phyloP scores from a whole-genome alignment of 306 rosid species.

The Senna siamea region DNA sequence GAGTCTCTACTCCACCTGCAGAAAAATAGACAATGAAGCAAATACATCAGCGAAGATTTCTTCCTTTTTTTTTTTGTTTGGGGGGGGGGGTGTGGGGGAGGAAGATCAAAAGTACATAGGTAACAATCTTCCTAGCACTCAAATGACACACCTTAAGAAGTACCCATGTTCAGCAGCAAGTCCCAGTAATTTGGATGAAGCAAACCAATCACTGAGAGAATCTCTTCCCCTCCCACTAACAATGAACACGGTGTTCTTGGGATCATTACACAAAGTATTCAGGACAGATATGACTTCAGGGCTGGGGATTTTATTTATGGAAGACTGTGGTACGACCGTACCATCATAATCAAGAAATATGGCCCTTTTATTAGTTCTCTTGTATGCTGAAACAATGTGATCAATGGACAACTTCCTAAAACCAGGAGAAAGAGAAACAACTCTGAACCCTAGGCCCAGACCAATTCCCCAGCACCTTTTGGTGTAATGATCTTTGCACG shows the following conservation, averaged over 20 bases:
- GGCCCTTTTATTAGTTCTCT: conserved; percentile 69
- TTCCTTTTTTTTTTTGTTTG: not conserved
- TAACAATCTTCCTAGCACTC: not conserved
- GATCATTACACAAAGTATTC: conserved; percentile 69
- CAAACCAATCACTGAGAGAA: conserved; percentile 73
- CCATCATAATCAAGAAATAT: conserved; percentile 90
- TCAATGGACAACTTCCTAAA: conserved; percentile 72
- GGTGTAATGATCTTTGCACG: conserved; percentile 75
- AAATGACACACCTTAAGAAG: conserved; percentile 69
- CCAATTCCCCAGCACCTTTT: conserved; percentile 89
- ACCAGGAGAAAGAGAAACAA: conserved; percentile 68
- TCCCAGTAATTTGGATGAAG: conserved; percentile 72
- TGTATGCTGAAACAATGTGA: conserved; percentile 70
- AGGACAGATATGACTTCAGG: conserved; percentile 63
- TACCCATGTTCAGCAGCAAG: conserved; percentile 93
- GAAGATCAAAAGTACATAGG: not conserved
- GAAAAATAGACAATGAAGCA: conserved; percentile 4
- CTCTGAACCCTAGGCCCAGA: conserved; percentile 76
- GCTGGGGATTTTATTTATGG: conserved; percentile 68
- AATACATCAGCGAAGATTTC: conserved; percentile 4
- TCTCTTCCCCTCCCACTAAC: conserved; percentile 84
- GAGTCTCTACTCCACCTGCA: conserved; percentile 67
- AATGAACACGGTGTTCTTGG: conserved; percentile 72
- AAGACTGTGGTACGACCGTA: conserved; percentile 74
- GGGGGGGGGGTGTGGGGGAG: too few species aligned